Conservation (phyloP, 257 asterid genomes). For the Solanum neorickii region DNA sequence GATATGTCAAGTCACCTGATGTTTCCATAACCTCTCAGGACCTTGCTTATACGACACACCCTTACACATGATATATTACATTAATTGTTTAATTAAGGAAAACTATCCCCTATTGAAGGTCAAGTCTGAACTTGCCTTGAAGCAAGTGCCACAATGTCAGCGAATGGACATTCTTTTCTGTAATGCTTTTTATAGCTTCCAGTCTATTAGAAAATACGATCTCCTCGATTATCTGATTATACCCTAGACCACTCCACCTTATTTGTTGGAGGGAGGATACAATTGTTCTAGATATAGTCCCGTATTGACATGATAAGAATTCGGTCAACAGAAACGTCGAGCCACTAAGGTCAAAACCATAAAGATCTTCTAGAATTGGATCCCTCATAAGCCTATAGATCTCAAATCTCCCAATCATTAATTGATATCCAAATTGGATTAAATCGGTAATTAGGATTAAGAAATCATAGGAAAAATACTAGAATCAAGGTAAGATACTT, state of each 20-base stretch:
- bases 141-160: not conserved
- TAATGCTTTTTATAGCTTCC: not conserved
- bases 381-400: not conserved
- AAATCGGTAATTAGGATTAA: not conserved
- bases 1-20: not conserved
- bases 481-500: not conserved
- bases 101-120: not conserved
- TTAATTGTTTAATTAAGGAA: not conserved
- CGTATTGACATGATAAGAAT: not conserved
- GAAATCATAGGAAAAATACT: not conserved
- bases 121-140: not conserved
- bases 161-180: not conserved
- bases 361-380: not conserved
- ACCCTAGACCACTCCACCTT: not conserved
- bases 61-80: not conserved
- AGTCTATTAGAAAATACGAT: not conserved
- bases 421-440: not conserved
- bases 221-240: not conserved
- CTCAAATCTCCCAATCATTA: not conserved
- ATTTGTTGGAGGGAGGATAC: not conserved
- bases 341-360: not conserved
- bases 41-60: not conserved
- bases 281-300: not conserved
- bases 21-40: not conserved
- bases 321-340: not conserved